Base-by-base conservation (phyloP, 2,329 filamentous ascomycete genomes). In the Xylariaceae sp. region DNA sequence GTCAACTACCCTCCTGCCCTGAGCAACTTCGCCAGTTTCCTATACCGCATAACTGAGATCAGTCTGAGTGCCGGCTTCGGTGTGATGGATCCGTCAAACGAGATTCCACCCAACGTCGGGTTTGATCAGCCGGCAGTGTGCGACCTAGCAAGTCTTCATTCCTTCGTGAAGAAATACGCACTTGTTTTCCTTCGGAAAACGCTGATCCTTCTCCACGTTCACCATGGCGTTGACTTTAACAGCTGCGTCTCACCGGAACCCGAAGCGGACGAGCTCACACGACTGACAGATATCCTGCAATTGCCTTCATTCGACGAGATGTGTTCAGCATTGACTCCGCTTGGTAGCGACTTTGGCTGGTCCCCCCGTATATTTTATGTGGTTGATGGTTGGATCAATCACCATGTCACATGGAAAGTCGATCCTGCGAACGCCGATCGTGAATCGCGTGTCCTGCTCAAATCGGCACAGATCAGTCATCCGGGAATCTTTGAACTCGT, bases 401-500 rank as follows among this genome's bases (percentile, higher is more conserved):
- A 91, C 69, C 80, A 85, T 64, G 74, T 78, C 17, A 68, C 73
- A 58, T 78, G 75, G 73, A 70, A 61, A 55, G 35, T 55, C 17
- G 53, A 60, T 48, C 54, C 50, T 53, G 53, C 54, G 30, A 50
- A 17, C 11, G 18, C 50, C 35, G 54, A 53, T n/a, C 50, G 49
- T 15, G 59, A 63, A 13, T 60, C 65, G 35, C 34, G 30, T 23
- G 6, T 18, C 6, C 69, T 72, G 57, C 73, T 75, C 15, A 60
- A 65, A 13, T 80, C 80, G 6, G 80, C 81, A 41, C 73, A 81
- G 64, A 67, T 83, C 67, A 87, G 89, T 57, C 94, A 99, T 72
- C 95, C 94, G 0, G 88, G 86, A 51, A 96, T 99, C 64, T 96
- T 94, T 69, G 94, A 99, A 73, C 83, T 99, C 23, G 87, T 99